phyloP scores from a whole-genome alignment of 2,329 filamentous ascomycete species.

The Leptographium flavum region DNA sequence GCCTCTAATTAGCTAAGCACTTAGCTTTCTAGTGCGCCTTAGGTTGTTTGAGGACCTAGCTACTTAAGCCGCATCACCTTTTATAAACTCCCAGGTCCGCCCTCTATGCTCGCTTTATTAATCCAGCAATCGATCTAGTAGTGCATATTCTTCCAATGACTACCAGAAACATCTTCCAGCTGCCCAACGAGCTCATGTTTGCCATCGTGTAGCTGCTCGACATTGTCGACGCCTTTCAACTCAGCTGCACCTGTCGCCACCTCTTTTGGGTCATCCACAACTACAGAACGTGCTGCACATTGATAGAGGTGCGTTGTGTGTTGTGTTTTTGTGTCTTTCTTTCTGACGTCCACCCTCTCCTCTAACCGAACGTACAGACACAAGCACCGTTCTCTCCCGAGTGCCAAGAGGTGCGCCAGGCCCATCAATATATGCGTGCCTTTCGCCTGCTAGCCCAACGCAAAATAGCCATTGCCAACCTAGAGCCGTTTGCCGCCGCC shows the following conservation, averaged over 20 bases:
- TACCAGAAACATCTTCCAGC: conserved; percentile 19
- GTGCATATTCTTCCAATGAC: no score
- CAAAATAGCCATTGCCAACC: conserved; percentile 42
- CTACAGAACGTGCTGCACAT: conserved; percentile 40
- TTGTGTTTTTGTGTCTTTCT: no score
- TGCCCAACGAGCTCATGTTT: conserved; percentile 53
- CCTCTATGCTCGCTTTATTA: no score
- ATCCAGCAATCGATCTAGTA: no score
- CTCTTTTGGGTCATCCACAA: conserved; percentile 37
- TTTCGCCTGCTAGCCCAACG: conserved; percentile 47
- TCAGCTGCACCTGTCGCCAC: conserved; percentile 36
- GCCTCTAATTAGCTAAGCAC: no score
- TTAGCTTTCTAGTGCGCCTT: no score
- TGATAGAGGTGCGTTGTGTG: conserved; percentile 38
- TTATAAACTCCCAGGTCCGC: no score
- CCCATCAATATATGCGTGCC: conserved; percentile 30
- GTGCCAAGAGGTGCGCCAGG: neutral
- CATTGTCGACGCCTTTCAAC: conserved; percentile 41
- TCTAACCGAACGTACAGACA: neutral
- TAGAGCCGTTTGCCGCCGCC: conserved; percentile 46
- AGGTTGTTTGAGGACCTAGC: no score
- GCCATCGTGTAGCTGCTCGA: conserved; percentile 39
- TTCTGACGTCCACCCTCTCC: no score
- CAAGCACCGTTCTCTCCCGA: conserved; percentile 1
- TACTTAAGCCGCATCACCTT: no score